These are phyloP conservation scores for Nakazawaea siamensis DNA, from an alignment of 805 yeast genomes.

Conservation along the genomic window DNA sequence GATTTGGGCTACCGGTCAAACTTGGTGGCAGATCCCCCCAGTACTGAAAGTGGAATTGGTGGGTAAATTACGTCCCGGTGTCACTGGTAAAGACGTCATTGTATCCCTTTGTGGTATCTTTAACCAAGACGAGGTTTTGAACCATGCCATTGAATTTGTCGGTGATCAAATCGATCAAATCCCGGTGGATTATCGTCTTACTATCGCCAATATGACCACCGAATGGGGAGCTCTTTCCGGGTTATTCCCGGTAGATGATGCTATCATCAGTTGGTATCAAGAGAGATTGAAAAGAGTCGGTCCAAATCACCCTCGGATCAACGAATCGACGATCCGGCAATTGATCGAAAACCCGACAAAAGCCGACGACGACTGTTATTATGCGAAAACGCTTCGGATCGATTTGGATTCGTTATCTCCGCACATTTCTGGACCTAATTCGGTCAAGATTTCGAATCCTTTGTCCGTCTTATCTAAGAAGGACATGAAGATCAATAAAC, in stretches of 20 bases:
- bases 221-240: conserved; percentile 99
- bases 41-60: conserved; percentile 87
- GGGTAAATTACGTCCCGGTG: conserved; percentile 78
- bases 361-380: conserved; percentile 73
- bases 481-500: conserved; percentile 79
- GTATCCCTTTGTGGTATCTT: conserved; percentile 92
- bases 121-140: conserved; percentile 86
- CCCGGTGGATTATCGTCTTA: conserved; percentile 76
- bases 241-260: conserved; percentile 88
- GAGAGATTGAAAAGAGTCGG: conserved; percentile 39
- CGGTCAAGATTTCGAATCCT: conserved; percentile 85
- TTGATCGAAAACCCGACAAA: conserved; percentile 33
- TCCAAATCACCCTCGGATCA: conserved; percentile 74
- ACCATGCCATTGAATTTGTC: conserved; percentile 89
- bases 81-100: conserved; percentile 94
- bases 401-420: conserved; percentile 81
- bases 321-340: conserved; percentile 44
- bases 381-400: conserved; percentile 80
- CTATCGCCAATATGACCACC: conserved; percentile 96
- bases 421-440: conserved; percentile 92
- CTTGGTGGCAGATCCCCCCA: conserved; percentile 99
- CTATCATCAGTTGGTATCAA: conserved; percentile 71
- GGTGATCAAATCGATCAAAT: conserved; percentile 70
- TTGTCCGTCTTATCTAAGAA: conserved; percentile 65
- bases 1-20: conserved; percentile 99